phyloP scores from a whole-genome alignment of 1,139 yeast genomes.

The Candida labiduridarum region DNA sequence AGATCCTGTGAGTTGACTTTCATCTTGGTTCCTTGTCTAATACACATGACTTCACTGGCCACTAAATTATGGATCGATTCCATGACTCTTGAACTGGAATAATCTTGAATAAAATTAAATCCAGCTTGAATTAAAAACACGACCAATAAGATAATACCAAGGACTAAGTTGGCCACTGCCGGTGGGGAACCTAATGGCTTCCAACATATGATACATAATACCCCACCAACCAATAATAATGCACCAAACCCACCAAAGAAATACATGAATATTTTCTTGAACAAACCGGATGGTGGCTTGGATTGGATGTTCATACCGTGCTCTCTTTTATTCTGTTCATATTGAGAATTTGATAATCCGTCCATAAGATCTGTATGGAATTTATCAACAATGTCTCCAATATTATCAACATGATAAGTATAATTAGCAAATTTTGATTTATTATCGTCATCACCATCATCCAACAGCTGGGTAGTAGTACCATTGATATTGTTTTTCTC shows the following conservation, averaged over 20 bases:
- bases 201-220: conserved; percentile 51
- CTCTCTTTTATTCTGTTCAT: conserved; percentile 17
- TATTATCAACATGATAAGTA: conserved; percentile 28
- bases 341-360: conserved; percentile 23
- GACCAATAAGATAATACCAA: conserved; percentile 45
- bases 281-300: conserved; percentile 37
- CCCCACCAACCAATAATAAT: conserved; percentile 45
- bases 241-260: conserved; percentile 56
- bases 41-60: conserved; percentile 34
- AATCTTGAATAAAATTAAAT: conserved; percentile 54
- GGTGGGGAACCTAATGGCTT: conserved; percentile 57
- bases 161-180: conserved; percentile 45
- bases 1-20: conserved; percentile 24
- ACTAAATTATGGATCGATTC: conserved; percentile 49
- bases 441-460: conserved; percentile 4
- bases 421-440: conserved; percentile 22
- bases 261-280: conserved; percentile 37
- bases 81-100: conserved; percentile 51
- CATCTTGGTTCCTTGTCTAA: conserved; percentile 24
- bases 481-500: conserved; percentile 10
- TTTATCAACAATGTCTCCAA: conserved; percentile 23
- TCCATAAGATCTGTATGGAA: conserved; percentile 21
- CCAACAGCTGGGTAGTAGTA: too few relatives aligned
- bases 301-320: conserved; percentile 43
- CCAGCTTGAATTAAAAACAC: conserved; percentile 51